phyloP scores from a whole-genome alignment of 345 rosid species.

The Cochlearia excelsa region DNA sequence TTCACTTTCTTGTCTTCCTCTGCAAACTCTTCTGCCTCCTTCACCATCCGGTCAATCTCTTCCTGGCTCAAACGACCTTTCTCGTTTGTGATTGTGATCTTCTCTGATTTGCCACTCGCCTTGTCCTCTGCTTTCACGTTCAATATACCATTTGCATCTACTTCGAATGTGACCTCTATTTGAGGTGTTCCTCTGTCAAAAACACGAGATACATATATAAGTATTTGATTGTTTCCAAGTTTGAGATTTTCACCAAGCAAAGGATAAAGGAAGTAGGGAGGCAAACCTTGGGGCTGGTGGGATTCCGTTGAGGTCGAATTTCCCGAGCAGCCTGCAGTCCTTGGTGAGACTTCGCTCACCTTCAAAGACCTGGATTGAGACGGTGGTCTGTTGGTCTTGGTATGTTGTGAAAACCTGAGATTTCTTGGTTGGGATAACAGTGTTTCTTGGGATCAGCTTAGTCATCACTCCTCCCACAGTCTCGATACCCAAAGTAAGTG shows the following conservation, averaged over 20 bases:
- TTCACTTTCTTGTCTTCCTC: conserved; percentile 37
- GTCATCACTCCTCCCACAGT: conserved; percentile 61
- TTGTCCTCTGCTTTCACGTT: conserved; percentile 27
- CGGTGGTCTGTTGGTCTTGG: neutral
- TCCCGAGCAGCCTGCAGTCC: conserved; percentile 3
- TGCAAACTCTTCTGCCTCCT: conserved; percentile 36
- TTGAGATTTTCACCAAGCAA: too few species aligned
- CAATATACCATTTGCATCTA: neutral
- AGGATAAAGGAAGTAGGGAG: neutral
- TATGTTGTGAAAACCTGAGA: conserved; percentile 32
- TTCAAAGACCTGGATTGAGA: neutral
- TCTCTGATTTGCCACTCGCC: conserved; percentile 32
- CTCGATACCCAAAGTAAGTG: conserved; percentile 53
- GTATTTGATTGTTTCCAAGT: too few species aligned
- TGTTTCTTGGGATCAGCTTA: conserved; percentile 41
- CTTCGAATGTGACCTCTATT: neutral
- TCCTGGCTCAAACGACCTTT: conserved; percentile 28
- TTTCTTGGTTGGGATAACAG: conserved; percentile 35
- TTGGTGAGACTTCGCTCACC: conserved; percentile 1
- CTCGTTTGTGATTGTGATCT: conserved; percentile 27
- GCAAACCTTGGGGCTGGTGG: conserved; percentile 1
- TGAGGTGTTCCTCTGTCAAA: neutral
- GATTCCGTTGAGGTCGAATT: neutral
- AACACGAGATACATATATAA: too few species aligned
- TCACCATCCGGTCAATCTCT: conserved; percentile 32